Evolutionary conservation across 2,329 filamentous ascomycete genomes (phyloP).

Genomic region (Coniochaeta ligniaria): DNA sequence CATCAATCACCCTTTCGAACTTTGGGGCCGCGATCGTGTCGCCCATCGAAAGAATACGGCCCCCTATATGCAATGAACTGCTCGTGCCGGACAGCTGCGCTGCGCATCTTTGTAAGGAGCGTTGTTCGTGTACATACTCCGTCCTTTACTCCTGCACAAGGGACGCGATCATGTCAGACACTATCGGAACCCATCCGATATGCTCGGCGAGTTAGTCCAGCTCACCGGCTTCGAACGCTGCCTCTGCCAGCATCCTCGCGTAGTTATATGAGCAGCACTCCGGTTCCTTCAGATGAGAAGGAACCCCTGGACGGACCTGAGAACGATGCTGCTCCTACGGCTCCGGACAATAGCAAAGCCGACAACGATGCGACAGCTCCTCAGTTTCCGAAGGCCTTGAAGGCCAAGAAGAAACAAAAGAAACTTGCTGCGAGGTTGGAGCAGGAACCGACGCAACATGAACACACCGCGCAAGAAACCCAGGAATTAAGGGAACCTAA

Average conservation of each 20-base stretch:
- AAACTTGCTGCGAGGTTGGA: constrained; percentile 26
- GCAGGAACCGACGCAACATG: constrained; percentile 19
- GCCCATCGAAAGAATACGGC: background rate
- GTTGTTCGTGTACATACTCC: constrained; percentile 31
- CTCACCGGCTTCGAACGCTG: background rate
- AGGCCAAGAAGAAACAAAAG: constrained; percentile 37
- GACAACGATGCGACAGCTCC: background rate
- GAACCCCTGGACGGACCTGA: background rate
- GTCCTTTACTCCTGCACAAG: background rate
- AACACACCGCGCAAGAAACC: background rate
- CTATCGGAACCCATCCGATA: background rate
- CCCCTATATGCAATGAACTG: constrained; percentile 32
- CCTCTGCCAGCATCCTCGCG: background rate
- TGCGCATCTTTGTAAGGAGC: constrained; percentile 40
- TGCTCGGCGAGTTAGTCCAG: background rate
- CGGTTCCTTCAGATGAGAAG: background rate
- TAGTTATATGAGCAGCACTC: background rate
- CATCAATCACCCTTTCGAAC: background rate
- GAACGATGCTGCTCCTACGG: background rate
- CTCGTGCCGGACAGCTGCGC: constrained; percentile 35
- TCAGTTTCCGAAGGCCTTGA: background rate
- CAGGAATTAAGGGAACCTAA: background rate
- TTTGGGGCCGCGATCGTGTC: background rate
- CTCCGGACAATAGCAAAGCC: constrained; percentile 1
- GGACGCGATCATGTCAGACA: background rate